Base-by-base conservation (phyloP, 2,329 filamentous ascomycete species). In the Arthroderma sp. region DNA sequence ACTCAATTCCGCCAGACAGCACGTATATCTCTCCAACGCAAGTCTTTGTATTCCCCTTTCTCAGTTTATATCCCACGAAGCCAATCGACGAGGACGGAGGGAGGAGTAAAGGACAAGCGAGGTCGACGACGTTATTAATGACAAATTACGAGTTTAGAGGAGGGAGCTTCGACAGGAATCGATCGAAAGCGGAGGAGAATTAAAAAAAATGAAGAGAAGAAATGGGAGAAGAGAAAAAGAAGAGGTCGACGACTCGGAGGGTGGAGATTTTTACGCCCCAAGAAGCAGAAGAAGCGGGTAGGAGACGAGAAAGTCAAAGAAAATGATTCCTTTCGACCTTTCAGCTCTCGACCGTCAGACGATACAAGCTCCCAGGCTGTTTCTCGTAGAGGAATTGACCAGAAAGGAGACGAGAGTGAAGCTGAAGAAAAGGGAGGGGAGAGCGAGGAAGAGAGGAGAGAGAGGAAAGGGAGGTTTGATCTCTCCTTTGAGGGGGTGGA, bases 381-480 rank as follows among this genome's bases (percentile, higher is more conserved):
- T 37, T 30, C 29, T 7, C n/a, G 33, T 8, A 49, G 40, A 45
- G 38, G 42, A 45, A 32, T 46, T 44, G 48, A 53, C 46, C 46
- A 52, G 51, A 47, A 50, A 54, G 50, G 49, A 54, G 52, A 47
- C 44, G 43, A 46, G 42, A 49, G 37, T 42, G 38, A 36, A 36
- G 41, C 43, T 28, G 45, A 46, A 46, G 47, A 49, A 42, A 48
- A 43, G 43, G n/a, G 29, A 34, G 30, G 41, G 34, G 36, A 44
- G 38, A 36, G 11, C 10, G 36, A 34, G 44, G 40, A 34, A 33
- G 43, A 40, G 33, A 41, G 42, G 38, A 40, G 33, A 38, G 44
- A 37, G 42, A 42, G 41, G 39, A 34, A 32, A 42, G 38, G 41
- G 31, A 43, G 42, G 34, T 42, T 22, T 22, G 15, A 36, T 49